phyloP scores from a whole-genome alignment of 2,329 filamentous ascomycete genomes.

The Aspergillus ochraceoroseus region DNA sequence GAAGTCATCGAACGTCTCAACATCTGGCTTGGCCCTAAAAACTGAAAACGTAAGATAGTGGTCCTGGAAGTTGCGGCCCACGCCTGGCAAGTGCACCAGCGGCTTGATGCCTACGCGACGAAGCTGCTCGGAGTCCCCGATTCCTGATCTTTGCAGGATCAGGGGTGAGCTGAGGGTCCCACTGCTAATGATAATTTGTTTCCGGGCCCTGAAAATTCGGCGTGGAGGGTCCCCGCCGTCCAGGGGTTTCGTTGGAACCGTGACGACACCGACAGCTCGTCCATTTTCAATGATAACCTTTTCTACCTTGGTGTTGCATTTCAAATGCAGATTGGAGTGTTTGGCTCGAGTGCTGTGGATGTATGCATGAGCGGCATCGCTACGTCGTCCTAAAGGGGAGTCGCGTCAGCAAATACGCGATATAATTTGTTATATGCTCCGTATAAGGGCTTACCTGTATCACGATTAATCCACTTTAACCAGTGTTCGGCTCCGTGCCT shows the following conservation, averaged over 20 bases:
- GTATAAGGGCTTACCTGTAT: conserved; percentile 41
- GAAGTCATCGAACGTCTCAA: conserved; percentile 77
- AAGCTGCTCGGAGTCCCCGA: conserved; percentile 68
- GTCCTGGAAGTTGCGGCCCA: conserved; percentile 72
- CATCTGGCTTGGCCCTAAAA: conserved; percentile 67
- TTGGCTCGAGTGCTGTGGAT: conserved; percentile 69
- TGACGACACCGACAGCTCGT: conserved; percentile 65
- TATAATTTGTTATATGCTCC: too few relatives aligned
- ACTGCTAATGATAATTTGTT: conserved; percentile 68
- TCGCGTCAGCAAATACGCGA: too few relatives aligned
- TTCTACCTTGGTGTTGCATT: conserved; percentile 71
- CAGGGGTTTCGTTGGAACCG: conserved; percentile 65
- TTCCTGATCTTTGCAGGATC: conserved; percentile 69
- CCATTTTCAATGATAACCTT: conserved; percentile 71
- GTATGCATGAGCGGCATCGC: conserved; percentile 72
- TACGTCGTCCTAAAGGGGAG: conserved; percentile 66
- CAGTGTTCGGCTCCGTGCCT: conserved; percentile 70
- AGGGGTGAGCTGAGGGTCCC: conserved; percentile 69
- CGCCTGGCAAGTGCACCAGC: conserved; percentile 65
- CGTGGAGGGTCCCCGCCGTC: conserved; percentile 50
- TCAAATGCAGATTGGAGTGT: conserved; percentile 65
- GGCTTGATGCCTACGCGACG: conserved; percentile 63
- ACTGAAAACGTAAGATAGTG: conserved; percentile 68
- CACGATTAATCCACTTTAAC: conserved; percentile 77
- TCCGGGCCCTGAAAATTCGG: conserved; percentile 62